These are phyloP conservation scores for Wilcoxina mikolae DNA, from an alignment of 495 filamentous ascomycete species.

Conservation along the genomic window DNA sequence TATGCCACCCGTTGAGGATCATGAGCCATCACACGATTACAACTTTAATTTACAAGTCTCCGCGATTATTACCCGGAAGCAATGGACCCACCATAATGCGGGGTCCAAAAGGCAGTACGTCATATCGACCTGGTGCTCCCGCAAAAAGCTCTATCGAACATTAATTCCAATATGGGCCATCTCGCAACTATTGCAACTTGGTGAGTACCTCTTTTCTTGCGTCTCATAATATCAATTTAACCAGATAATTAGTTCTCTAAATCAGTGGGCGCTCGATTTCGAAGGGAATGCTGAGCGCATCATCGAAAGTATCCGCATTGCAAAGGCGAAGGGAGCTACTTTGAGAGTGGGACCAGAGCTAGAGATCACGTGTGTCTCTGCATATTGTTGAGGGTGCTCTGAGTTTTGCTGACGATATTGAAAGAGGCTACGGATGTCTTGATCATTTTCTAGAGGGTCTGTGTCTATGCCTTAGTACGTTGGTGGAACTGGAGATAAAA, in stretches of 20 bases:
- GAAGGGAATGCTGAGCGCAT: conserved; percentile 65
- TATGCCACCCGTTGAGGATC: no score
- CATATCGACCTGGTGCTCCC: no score
- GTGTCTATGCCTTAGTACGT: neutral
- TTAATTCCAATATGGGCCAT: conserved; percentile 29
- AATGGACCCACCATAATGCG: no score
- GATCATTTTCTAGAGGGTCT: conserved; percentile 54
- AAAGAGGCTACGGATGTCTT: conserved; percentile 51
- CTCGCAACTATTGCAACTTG: conserved; percentile 39
- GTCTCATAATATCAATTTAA: neutral
- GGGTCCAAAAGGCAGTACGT: no score
- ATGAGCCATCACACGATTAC: no score
- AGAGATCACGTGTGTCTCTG: conserved; percentile 37
- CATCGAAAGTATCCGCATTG: conserved; percentile 54
- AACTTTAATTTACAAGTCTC: no score
- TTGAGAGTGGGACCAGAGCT: conserved; percentile 65
- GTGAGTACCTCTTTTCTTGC: conserved; percentile 31
- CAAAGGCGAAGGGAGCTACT: conserved; percentile 55
- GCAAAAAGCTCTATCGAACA: neutral
- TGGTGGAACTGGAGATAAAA: conserved; percentile 3
- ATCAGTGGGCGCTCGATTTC: conserved; percentile 61
- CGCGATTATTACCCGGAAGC: no score
- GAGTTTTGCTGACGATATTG: conserved; percentile 4
- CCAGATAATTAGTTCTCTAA: conserved; percentile 31
- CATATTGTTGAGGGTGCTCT: neutral